Conservation (phyloP, 78 protist species). For the Chrysochromulina tobinii region DNA sequence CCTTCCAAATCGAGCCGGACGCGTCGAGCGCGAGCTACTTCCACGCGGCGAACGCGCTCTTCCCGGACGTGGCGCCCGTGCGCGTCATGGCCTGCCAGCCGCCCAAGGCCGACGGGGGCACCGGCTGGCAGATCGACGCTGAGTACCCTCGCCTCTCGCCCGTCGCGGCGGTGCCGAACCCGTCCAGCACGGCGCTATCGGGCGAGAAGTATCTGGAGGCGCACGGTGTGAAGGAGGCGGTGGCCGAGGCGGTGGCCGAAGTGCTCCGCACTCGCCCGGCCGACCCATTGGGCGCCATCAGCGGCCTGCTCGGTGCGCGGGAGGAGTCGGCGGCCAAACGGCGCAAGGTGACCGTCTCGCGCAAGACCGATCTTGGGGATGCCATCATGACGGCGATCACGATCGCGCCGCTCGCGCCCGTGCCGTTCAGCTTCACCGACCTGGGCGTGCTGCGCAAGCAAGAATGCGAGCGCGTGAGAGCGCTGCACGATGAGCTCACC, state of each 20-base stretch:
- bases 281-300: background rate
- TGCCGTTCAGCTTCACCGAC: background rate
- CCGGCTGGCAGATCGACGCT: background rate
- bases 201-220: too few relatives aligned
- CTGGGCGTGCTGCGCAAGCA: background rate
- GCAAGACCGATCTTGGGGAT: too few relatives aligned
- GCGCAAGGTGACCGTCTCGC: too few relatives aligned
- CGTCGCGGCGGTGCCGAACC: background rate
- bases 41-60: background rate
- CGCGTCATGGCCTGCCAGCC: too few relatives aligned
- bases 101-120: background rate
- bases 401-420: background rate
- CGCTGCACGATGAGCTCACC: background rate
- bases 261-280: too few relatives aligned
- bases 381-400: too few relatives aligned
- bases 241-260: background rate
- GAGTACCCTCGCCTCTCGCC: background rate
- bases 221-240: background rate
- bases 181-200: too few relatives aligned
- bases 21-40: conserved; percentile 12
- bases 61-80: too few relatives aligned
- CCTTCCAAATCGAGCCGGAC: background rate
- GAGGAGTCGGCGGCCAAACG: too few relatives aligned
- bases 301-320: too few relatives aligned
- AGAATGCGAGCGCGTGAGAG: background rate